Conservation (phyloP, 2,329 filamentous ascomycete species). For the Clathrospora elynae region DNA sequence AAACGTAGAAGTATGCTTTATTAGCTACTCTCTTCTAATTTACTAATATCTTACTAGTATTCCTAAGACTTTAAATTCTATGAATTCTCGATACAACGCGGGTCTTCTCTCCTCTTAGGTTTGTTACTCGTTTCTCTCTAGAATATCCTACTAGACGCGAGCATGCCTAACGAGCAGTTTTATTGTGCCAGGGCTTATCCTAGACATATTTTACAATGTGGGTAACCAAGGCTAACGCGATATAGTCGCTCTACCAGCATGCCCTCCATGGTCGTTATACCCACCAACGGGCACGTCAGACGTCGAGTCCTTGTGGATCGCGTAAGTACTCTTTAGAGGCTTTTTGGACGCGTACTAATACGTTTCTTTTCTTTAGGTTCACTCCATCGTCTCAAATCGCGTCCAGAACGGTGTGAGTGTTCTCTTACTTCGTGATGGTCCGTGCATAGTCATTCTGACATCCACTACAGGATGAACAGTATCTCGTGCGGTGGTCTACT, state of each 20-base stretch:
- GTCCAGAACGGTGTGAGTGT: conserved; percentile 29
- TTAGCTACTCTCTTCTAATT: too few relatives aligned
- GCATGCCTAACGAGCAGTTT: too few relatives aligned
- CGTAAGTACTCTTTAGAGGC: conserved; percentile 18
- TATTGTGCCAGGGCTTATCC: not conserved
- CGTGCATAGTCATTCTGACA: conserved; percentile 29
- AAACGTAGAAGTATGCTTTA: too few relatives aligned
- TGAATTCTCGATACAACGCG: too few relatives aligned
- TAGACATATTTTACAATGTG: not conserved
- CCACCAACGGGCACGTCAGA: conserved; percentile 20
- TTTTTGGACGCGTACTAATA: not conserved
- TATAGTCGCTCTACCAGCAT: conserved; percentile 20
- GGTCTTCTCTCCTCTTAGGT: too few relatives aligned
- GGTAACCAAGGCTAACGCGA: conserved; percentile 4
- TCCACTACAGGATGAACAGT: conserved; percentile 49
- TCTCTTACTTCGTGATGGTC: conserved; percentile 8
- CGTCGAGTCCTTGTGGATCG: conserved; percentile 31
- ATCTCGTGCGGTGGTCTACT: conserved; percentile 50
- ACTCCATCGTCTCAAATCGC: conserved; percentile 34
- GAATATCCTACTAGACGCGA: too few relatives aligned
- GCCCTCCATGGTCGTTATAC: conserved; percentile 38
- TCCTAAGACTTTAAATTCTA: too few relatives aligned
- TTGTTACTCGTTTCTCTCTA: too few relatives aligned
- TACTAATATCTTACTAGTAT: too few relatives aligned
- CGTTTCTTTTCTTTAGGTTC: not conserved